Evolutionary conservation across 2,329 filamentous ascomycete species (phyloP).

Genomic region (Aspergillus persii): DNA sequence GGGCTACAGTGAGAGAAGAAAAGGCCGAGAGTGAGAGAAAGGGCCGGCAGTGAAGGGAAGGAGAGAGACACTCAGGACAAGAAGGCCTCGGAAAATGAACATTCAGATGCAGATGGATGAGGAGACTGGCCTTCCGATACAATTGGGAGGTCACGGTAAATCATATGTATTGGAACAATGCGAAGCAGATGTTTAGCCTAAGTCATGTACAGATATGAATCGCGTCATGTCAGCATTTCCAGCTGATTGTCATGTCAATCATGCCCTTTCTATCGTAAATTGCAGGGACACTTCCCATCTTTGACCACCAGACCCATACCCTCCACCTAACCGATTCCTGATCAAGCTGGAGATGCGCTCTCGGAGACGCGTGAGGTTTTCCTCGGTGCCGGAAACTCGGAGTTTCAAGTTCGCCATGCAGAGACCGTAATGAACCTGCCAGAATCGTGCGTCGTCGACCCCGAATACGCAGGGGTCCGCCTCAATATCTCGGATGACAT

Average conservation of each 20-base stretch:
- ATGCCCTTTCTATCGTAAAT: slow-evolving; percentile 57
- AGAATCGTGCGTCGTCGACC: slow-evolving; percentile 91
- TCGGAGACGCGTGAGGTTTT: slow-evolving; percentile 68
- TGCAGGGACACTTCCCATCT: slow-evolving; percentile 94
- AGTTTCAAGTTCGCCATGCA: slow-evolving; percentile 94
- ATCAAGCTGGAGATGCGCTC: slow-evolving; percentile 75
- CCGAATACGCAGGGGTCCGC: slow-evolving; percentile 70
- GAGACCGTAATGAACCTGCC: slow-evolving; percentile 96
- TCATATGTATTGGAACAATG: not conserved
- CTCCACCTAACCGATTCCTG: slow-evolving; percentile 80
- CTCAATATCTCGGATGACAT: slow-evolving; percentile 82
- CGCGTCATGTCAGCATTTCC: not conserved
- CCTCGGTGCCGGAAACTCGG: slow-evolving; percentile 68
- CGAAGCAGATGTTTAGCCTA: not conserved
- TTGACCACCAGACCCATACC: slow-evolving; percentile 75
- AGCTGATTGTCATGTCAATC: slow-evolving; percentile 5
- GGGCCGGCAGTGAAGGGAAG: not conserved
- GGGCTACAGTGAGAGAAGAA: not conserved
- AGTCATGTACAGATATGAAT: slow-evolving; percentile 1
- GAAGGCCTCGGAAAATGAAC: not conserved
- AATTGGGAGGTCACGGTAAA: not conserved
- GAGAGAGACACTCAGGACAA: not conserved
- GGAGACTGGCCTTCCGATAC: too few relatives aligned
- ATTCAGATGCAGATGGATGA: not conserved
- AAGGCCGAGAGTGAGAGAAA: not conserved